Base-by-base conservation (phyloP, 1,139 yeast species). In the Waltiozyma sp. region DNA sequence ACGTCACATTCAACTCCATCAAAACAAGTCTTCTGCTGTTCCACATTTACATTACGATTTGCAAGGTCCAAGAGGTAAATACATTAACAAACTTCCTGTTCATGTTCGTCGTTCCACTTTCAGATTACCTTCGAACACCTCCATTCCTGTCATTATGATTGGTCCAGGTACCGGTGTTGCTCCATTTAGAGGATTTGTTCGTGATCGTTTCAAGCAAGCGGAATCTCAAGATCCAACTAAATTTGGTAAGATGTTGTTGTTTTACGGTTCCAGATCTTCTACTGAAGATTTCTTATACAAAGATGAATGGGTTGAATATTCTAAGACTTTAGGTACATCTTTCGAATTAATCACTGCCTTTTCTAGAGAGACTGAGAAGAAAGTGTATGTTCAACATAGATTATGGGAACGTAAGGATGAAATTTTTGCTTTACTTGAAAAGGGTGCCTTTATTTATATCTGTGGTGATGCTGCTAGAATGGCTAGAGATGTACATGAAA, bases 161-260 rank as follows among this genome's bases (percentile, higher is more conserved):
- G 98, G 98, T 35, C 97, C 98, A 40, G 98, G 98, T 51, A 91
- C 98, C 8, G 98, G 98, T 60, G 91, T 91, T 45, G 97, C 98
- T 11, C 98, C 98, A 48, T 83, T 91, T 69, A 81, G 97, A 65
- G 96, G 95, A 2, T 88, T 91, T 53, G 65, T 91, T 38, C 80
- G 94, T 63, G 96, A 88, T 63, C 80, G 93, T 56, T 82, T 75
- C 41, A 66, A 71, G 45, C 73, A 70, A 53, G 69, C 72, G 34
- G 68, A 69, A 43, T 71, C 71, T 44, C 77, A 78, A 37, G 49
- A 50, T n/a, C 45, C 45, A 16, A 76, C 73, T 24, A 18, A 35
- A 10, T 66, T 86, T 40, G 97, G 97, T 43, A 76, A 81, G 52
- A 73, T 83, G 40, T 48, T 87, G 37, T 70, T 91, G 48, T 91